Base-by-base conservation (phyloP, 2,329 filamentous ascomycete species). In the Colletotrichum acutatum region DNA sequence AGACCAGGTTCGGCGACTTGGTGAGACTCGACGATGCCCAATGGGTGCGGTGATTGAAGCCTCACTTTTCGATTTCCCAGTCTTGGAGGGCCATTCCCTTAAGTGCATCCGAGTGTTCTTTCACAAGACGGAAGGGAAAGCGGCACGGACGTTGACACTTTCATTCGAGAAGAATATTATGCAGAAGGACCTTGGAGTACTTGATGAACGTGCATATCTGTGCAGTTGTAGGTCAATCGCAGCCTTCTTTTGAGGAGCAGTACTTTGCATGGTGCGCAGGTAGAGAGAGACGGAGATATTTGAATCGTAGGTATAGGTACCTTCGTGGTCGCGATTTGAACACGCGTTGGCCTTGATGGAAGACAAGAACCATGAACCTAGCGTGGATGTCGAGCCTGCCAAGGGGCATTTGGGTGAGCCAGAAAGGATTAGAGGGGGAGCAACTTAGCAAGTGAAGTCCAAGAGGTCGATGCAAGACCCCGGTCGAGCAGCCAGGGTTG, bases 21-120 rank as follows among this genome's bases (percentile, higher is more conserved):
- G 49, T 67, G 67, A 74, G 68, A 71, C 70, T 71, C 22, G 59
- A 56, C 56, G 66, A 72, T 74, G 68, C 71, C 71, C 71, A 74
- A 74, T 74, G 56, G 32, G 49, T 59, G 37, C 5, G 6, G 59
- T 60, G 53, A 28, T 66, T 42, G 54, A 69, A 72, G 71, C 66
- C 71, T 72, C 60, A 72, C 60, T 70, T 70, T 69, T 60, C 60
- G 64, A 65, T 70, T 60, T 61, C 28, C 34, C 42, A 19, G 49
- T n/a, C n/a, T 32, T 30, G 28, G 64, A 59, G 46, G 49, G 57
- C 53, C 30, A 46, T 42, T 26, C 59, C 22, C 26, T 19, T 34
- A 26, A 16, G 26, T 56, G 52, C 46, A 59, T 63, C 66, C 62
- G 42, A 69, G 58, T 37, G 53, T 59, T 71, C 24, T 30, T 68